phyloP scores from a whole-genome alignment of 2,329 filamentous ascomycete genomes.

The Stemphylium vesicarium region DNA sequence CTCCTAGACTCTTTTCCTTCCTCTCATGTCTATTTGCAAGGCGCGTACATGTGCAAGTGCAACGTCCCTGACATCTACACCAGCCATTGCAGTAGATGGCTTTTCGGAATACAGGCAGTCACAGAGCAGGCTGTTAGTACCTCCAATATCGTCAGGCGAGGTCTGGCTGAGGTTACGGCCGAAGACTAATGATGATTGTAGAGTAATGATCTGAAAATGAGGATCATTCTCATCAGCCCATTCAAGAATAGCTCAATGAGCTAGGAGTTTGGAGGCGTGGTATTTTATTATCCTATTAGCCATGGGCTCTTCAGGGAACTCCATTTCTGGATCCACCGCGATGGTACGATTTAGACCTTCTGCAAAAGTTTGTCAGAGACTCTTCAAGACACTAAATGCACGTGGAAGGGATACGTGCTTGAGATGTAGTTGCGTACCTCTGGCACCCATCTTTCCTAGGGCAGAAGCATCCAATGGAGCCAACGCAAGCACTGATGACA shows the following conservation, averaged over 20 bases:
- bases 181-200: constrained; percentile 35
- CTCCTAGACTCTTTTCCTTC: too few species aligned
- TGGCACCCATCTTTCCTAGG: background rate
- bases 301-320: constrained; percentile 8
- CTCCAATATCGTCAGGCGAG: constrained; percentile 16
- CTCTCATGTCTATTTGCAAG: background rate
- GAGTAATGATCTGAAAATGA: constrained; percentile 26
- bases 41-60: constrained; percentile 34
- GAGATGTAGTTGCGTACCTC: constrained; percentile 1
- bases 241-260: constrained; percentile 32
- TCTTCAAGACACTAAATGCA: background rate
- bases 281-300: constrained; percentile 20
- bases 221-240: constrained; percentile 27
- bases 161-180: constrained; percentile 30
- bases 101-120: constrained; percentile 5
- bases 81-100: constrained; percentile 16
- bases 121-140: constrained; percentile 31
- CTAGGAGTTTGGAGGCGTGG: constrained; percentile 32
- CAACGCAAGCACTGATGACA: constrained; percentile 28
- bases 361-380: background rate
- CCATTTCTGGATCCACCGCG: constrained; percentile 10
- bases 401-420: too few species aligned
- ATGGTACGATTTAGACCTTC: constrained; percentile 13
- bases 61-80: constrained; percentile 37
- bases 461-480: constrained; percentile 16